Conservation (phyloP, 2,329 filamentous ascomycete genomes). For the Colletotrichum karsti region DNA sequence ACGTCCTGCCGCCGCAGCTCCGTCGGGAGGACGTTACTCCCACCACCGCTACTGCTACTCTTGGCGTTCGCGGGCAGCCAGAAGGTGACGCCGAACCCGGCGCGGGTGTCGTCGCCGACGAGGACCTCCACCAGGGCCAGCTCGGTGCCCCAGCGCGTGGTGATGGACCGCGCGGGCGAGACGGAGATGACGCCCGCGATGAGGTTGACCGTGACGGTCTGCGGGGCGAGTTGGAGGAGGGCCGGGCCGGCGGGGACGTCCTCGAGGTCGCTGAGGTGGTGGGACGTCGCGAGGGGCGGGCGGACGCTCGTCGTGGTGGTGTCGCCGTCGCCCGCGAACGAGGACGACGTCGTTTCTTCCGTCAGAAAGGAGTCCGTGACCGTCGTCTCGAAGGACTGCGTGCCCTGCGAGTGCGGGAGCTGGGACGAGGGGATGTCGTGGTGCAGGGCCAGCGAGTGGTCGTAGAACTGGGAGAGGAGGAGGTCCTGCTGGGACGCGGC, state of each 20-base stretch:
- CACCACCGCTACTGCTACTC: background rate
- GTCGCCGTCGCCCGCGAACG: constrained; percentile 38
- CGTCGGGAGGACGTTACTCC: background rate
- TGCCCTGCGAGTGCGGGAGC: constrained; percentile 39
- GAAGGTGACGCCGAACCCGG: constrained; percentile 84
- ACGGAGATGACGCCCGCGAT: constrained; percentile 83
- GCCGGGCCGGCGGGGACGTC: constrained; percentile 75
- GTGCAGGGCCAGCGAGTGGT: constrained; percentile 79
- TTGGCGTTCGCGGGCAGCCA: constrained; percentile 67
- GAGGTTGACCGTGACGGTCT: constrained; percentile 84
- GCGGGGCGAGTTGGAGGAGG: constrained; percentile 74
- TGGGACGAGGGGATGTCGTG: constrained; percentile 72
- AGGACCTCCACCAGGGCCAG: constrained; percentile 79
- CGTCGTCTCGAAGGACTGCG: constrained; percentile 29
- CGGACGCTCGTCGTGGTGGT: constrained; percentile 30
- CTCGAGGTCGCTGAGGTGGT: constrained; percentile 68
- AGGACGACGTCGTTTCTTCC: constrained; percentile 39
- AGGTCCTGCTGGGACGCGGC: constrained; percentile 12
- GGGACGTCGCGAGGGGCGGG: constrained; percentile 40
- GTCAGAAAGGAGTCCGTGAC: constrained; percentile 46
- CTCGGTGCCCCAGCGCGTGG: constrained; percentile 68
- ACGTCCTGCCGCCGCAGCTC: constrained; percentile 76
- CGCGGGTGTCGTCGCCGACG: constrained; percentile 85
- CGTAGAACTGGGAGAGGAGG: constrained; percentile 74
- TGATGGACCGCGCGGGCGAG: constrained; percentile 72